phyloP scores from a whole-genome alignment of 352 stramenopile species.

The Phytophthora constricta region DNA sequence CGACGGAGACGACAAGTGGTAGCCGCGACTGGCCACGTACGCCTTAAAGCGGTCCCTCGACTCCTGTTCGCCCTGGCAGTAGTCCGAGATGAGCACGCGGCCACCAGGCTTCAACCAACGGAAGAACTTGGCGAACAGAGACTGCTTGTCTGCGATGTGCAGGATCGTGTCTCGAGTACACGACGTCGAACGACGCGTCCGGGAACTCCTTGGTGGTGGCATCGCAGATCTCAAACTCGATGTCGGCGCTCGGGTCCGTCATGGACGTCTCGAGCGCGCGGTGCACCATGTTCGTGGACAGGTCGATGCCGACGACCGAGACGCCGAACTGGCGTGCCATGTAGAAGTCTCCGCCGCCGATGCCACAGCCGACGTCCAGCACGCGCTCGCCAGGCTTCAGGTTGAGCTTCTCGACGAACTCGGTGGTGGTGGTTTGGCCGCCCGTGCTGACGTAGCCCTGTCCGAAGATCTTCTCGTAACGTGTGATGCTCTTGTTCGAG shows the following conservation, averaged over 20 bases:
- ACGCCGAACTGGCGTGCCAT: conserved; percentile 91
- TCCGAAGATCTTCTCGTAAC: conserved; percentile 82
- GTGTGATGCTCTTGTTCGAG: conserved; percentile 71
- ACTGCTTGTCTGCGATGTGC: conserved; percentile 69
- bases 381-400: conserved; percentile 68
- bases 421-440: conserved; percentile 67
- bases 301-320: conserved; percentile 74
- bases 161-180: conserved; percentile 85
- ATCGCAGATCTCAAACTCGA: conserved; percentile 80
- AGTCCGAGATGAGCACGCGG: conserved; percentile 72
- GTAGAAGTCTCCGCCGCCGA: conserved; percentile 91
- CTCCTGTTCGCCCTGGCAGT: conserved; percentile 68
- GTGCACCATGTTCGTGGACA: conserved; percentile 83
- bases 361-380: conserved; percentile 92
- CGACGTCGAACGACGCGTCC: conserved; percentile 67
- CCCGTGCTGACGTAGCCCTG: conserved; percentile 76
- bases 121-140: conserved; percentile 72
- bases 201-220: conserved; percentile 66
- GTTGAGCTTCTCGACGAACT: conserved; percentile 75
- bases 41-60: conserved; percentile 55
- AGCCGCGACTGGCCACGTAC: conserved; percentile 69
- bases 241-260: conserved; percentile 49
- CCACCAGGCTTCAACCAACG: conserved; percentile 72
- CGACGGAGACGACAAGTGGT: conserved; percentile 67
- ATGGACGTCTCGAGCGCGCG: conserved; percentile 72